phyloP scores from a whole-genome alignment of 2,329 filamentous ascomycete species.

The Stagonosporopsis tanaceti region DNA sequence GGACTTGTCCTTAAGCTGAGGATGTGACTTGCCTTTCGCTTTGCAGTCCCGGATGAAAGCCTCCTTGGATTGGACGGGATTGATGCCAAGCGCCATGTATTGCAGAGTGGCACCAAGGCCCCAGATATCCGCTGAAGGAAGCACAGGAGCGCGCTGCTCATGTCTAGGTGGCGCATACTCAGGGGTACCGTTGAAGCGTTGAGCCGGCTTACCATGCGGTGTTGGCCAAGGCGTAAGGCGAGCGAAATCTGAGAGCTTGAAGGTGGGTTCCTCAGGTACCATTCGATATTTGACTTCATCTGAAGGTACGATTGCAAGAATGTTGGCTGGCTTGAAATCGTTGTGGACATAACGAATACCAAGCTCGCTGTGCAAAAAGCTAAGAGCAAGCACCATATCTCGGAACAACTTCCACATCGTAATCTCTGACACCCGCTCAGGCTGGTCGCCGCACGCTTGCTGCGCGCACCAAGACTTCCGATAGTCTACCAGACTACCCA shows the following conservation, averaged over 20 bases:
- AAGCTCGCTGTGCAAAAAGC: conserved; percentile 31
- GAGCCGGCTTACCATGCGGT: not conserved
- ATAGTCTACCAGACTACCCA: conserved; percentile 28
- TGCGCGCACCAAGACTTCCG: conserved; percentile 4
- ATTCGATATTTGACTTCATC: not conserved
- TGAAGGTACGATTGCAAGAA: not conserved
- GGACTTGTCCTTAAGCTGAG: not conserved
- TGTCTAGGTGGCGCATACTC: conserved; percentile 30
- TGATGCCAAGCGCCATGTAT: conserved; percentile 22
- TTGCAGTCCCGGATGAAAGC: conserved; percentile 16
- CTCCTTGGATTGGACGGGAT: conserved; percentile 18
- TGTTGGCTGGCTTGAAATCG: conserved; percentile 79
- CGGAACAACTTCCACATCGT: conserved; percentile 39
- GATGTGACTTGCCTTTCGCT: not conserved
- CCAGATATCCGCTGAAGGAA: conserved; percentile 33
- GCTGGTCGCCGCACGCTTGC: not conserved
- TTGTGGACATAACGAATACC: conserved; percentile 72
- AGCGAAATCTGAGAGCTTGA: conserved; percentile 36
- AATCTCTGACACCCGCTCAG: conserved; percentile 24
- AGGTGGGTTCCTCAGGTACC: conserved; percentile 28
- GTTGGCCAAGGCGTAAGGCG: conserved; percentile 20
- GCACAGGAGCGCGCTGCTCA: conserved; percentile 17
- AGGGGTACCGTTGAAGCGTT: conserved; percentile 24
- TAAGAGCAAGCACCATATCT: conserved; percentile 33
- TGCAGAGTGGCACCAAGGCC: conserved; percentile 36